Base-by-base conservation (phyloP, 495 filamentous ascomycete genomes). In the Pseudotulostoma volvatum region DNA sequence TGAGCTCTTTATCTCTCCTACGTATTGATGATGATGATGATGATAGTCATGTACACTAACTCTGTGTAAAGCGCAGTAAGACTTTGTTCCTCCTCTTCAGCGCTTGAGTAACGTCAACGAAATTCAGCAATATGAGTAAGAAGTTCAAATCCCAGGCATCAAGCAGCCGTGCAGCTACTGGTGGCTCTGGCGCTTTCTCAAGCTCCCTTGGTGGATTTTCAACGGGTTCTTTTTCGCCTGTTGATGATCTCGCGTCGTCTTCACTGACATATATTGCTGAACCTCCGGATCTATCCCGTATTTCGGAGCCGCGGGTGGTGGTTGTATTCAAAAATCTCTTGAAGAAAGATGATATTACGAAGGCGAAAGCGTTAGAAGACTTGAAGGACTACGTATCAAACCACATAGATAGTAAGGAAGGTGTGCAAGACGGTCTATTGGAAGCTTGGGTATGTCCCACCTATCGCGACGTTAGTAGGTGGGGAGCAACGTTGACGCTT, bases 261-360 rank as follows among this genome's bases (percentile, higher is more conserved):
- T 57, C 60, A 11, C 59, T 81, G n/a, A 93, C 88, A 28, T 94
- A 92, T 57, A 71, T 94, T 34, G 63, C 76, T 33, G 85, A 88
- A 49, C 82, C 84, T 1, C 88, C 81, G 38, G 77, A 95, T 55
- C 70, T 94, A 35, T 78, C 76, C 20, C 59, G 52, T 18, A 76
- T 97, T 40, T 81, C 71, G 9, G 77, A 93, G 36, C 65, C 84
- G 19, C 81, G 85, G 49, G 63, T 90, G 34, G 73, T 84, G 9
- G 86, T 99, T 7, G 71, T 78, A 15, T 87, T 93, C 65, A 93
- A 95, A 54, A 92, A 87, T 47, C 66, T 94, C 11, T 69, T 75
- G 34, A 99, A 96, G 61, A 93, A 85, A 56, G 87, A 94, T 61
- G 78, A 78, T 41, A 88, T 74, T 9, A 99, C 92, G 18, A 88